Conservation (phyloP, 139 green algal genomes). For the Zygnema cylindricum region DNA sequence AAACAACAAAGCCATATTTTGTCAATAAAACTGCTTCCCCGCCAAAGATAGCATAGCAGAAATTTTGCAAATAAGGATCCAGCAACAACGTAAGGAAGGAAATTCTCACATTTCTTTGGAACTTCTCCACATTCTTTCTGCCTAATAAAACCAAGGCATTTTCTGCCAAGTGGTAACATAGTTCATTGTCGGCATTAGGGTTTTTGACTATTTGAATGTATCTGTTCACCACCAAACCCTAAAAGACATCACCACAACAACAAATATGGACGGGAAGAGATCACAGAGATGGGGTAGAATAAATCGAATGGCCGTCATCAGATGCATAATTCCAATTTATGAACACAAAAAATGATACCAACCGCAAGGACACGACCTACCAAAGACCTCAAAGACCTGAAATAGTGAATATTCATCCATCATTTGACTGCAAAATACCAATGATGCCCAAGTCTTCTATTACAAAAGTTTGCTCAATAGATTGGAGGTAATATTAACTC, state of each 20-base stretch:
- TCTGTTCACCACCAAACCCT: neutral
- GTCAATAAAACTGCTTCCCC: no score
- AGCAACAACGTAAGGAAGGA: no score
- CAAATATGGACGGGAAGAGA: neutral
- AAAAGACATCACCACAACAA: neutral
- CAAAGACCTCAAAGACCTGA: neutral
- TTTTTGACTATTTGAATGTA: constrained; percentile 4
- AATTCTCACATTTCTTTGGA: constrained; percentile 3
- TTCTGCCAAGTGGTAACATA: constrained; percentile 17
- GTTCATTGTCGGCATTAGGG: constrained; percentile 7
- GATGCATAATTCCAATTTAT: no score
- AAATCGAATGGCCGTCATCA: neutral
- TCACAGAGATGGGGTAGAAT: neutral
- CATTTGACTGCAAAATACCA: no score
- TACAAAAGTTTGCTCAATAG: no score
- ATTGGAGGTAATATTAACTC: neutral
- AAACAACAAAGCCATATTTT: no score
- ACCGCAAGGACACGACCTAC: neutral
- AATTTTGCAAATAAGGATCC: no score
- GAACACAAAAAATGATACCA: no score
- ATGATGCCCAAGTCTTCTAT: no score
- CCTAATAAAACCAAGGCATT: constrained; percentile 18
- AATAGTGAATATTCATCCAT: no score
- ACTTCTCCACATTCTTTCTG: constrained; percentile 28
- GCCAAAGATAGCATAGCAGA: no score